These are phyloP conservation scores for Arthrobotrys conoides DNA, from an alignment of 2,329 filamentous ascomycete species.

Conservation along the genomic window DNA sequence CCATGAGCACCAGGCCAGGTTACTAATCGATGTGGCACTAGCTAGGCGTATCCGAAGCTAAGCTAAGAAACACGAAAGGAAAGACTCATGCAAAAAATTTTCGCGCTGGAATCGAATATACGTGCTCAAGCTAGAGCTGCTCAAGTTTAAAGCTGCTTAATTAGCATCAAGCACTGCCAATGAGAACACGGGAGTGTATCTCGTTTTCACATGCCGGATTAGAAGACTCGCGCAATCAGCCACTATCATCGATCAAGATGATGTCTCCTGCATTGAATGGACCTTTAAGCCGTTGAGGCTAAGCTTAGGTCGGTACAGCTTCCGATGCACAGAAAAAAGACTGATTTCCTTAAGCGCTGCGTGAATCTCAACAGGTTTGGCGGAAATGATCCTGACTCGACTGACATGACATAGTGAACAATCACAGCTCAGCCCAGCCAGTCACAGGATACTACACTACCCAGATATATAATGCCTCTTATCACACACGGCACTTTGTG, in stretches of 20 bases:
- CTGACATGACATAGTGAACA: neutral
- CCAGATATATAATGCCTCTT: neutral
- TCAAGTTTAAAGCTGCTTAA: neutral
- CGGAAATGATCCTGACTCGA: neutral
- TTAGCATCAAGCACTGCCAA: slow-evolving; percentile 31
- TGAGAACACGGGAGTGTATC: slow-evolving; percentile 5
- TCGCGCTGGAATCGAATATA: slow-evolving; percentile 2
- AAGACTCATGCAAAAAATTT: slow-evolving; percentile 11
- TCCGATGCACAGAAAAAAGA: slow-evolving; percentile 41
- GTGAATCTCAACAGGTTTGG: neutral
- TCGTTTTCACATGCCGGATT: slow-evolving; percentile 54
- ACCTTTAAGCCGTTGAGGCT: slow-evolving; percentile 21
- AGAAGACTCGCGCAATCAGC: slow-evolving; percentile 26
- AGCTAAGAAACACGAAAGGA: slow-evolving; percentile 8
- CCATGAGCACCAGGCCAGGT: neutral
- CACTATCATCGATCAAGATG: slow-evolving; percentile 2
- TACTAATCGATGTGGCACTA: slow-evolving; percentile 28
- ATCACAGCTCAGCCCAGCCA: too few relatives aligned
- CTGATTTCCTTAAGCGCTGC: slow-evolving; percentile 6
- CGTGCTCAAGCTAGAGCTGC: neutral
- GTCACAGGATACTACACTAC: neutral
- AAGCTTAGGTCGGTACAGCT: slow-evolving; percentile 41
- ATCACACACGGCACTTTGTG: neutral
- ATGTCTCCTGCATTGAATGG: slow-evolving; percentile 18
- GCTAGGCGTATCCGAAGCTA: slow-evolving; percentile 13